Percentiles rank a stretch among this genome's conserved stretches.
phyloP scores from a whole-genome alignment of 768 basidiomycete genomes.

The Russula lepida region DNA sequence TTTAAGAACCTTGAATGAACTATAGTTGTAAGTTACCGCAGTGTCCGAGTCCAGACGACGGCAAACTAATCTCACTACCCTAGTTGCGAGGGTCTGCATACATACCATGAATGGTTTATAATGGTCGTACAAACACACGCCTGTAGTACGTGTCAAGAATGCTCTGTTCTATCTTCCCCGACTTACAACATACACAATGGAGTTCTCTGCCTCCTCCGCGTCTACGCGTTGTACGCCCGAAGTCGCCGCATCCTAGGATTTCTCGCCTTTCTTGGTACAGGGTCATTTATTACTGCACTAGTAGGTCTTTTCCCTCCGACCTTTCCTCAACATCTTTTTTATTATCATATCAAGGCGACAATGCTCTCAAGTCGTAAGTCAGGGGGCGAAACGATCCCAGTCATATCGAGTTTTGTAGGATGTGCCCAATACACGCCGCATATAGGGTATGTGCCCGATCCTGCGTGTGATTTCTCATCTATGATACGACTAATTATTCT shows the following conservation, averaged over 20 bases:
- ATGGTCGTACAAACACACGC: background rate
- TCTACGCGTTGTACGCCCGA: constrained; percentile 4
- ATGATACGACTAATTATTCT: background rate
- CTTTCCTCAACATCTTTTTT: background rate
- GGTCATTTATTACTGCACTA: background rate
- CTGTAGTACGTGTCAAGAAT: background rate
- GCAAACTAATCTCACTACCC: background rate
- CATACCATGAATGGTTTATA: background rate
- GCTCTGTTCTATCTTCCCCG: background rate
- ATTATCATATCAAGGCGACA: background rate
- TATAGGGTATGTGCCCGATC: background rate
- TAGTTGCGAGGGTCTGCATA: constrained; percentile 3
- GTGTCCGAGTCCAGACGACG: background rate
- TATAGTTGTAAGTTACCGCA: constrained; percentile 2
- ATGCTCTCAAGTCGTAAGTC: background rate
- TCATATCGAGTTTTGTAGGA: background rate
- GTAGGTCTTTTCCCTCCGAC: background rate
- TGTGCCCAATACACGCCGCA: constrained; percentile 1
- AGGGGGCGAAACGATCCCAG: background rate
- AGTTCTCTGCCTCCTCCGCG: constrained; percentile 2
- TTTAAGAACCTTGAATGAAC: background rate
- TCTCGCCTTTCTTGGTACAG: background rate
- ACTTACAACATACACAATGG: background rate
- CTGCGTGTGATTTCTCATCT: background rate
- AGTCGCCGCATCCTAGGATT: background rate